Conservation (phyloP, 805 yeast species). For the Candida alai region DNA sequence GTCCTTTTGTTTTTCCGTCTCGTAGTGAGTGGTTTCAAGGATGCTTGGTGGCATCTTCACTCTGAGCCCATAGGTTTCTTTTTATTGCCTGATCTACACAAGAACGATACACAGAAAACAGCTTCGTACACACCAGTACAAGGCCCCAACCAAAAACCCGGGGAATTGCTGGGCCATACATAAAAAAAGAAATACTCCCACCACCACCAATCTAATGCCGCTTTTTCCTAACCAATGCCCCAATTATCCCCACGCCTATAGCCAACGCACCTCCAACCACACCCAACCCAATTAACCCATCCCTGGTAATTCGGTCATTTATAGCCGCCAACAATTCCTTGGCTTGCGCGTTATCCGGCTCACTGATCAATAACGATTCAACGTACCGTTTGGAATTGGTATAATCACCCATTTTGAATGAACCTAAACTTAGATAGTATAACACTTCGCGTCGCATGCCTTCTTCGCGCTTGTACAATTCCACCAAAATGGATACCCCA, state of each 20-base stretch:
- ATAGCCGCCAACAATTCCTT: slow-evolving; percentile 65
- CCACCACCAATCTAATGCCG: slow-evolving; percentile 10
- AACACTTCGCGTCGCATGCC: slow-evolving; percentile 84
- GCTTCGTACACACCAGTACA: too few species aligned
- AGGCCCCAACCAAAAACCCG: too few species aligned
- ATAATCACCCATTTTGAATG: slow-evolving; percentile 84
- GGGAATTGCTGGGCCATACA: too few species aligned
- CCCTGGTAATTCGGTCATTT: slow-evolving; percentile 79
- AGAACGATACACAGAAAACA: too few species aligned
- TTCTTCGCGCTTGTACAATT: slow-evolving; percentile 71
- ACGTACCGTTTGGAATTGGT: slow-evolving; percentile 81
- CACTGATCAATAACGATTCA: slow-evolving; percentile 70
- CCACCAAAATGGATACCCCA: slow-evolving; percentile 74
- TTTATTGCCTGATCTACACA: too few species aligned
- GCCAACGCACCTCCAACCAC: slow-evolving; percentile 84
- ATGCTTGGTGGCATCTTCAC: too few species aligned
- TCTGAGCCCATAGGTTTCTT: too few species aligned
- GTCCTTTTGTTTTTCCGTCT: too few species aligned
- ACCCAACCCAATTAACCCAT: slow-evolving; percentile 86
- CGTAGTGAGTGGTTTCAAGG: too few species aligned
- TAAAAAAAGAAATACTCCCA: too few species aligned
- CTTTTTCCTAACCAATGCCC: slow-evolving; percentile 38
- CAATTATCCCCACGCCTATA: slow-evolving; percentile 63
- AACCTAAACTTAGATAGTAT: slow-evolving; percentile 83
- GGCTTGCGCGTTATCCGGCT: slow-evolving; percentile 84